phyloP scores from a whole-genome alignment of 805 yeast species.

The Lipomyces spencermartinsiae region DNA sequence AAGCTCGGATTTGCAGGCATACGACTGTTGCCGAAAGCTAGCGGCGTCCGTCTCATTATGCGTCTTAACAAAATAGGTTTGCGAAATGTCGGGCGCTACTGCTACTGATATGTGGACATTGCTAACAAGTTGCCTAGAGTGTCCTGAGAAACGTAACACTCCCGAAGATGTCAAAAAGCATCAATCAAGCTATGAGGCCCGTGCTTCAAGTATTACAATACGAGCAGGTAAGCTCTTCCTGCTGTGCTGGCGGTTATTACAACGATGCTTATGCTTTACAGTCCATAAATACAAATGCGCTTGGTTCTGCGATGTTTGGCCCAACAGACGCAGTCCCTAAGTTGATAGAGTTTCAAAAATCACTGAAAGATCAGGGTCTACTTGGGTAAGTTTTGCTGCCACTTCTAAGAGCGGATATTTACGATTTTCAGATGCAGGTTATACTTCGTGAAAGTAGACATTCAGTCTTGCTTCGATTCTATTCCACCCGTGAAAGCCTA shows the following conservation, averaged over 20 bases:
- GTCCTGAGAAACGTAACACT: slow-evolving; percentile 20
- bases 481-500: slow-evolving; percentile 46
- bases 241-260: neutral
- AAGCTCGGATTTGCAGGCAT: slow-evolving; percentile 48
- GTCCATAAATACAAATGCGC: slow-evolving; percentile 7
- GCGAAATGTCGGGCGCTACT: slow-evolving; percentile 9
- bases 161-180: slow-evolving; percentile 28
- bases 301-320: slow-evolving; percentile 27
- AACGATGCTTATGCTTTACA: neutral
- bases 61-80: slow-evolving; percentile 20
- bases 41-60: slow-evolving; percentile 35
- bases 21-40: slow-evolving; percentile 39
- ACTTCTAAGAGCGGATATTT: neutral
- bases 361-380: slow-evolving; percentile 34
- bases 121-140: slow-evolving; percentile 17
- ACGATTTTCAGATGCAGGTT: slow-evolving; percentile 46
- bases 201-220: slow-evolving; percentile 26
- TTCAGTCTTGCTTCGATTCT: slow-evolving; percentile 76
- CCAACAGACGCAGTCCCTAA: neutral
- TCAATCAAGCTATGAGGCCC: slow-evolving; percentile 39
- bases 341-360: slow-evolving; percentile 47
- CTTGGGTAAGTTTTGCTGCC: neutral
- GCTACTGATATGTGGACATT: no score
- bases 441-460: slow-evolving; percentile 73
- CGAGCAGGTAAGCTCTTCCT: slow-evolving; percentile 9